phyloP scores from a whole-genome alignment of 441 rosid species.

The Manihot esculenta region DNA sequence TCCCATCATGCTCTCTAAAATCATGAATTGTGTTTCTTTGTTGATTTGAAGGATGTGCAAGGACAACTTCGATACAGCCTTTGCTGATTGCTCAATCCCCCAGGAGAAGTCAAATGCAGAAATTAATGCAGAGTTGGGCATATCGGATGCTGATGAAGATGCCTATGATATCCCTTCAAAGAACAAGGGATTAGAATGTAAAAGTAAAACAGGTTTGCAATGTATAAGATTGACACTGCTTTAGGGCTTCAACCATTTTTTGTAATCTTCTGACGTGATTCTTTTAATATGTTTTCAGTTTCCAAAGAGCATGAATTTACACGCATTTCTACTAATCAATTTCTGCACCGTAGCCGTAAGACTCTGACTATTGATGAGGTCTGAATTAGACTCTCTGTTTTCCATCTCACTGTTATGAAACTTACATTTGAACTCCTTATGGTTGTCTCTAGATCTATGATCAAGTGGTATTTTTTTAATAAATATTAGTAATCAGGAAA shows the following conservation, averaged over 20 bases:
- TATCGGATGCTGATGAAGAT: constrained; percentile 90
- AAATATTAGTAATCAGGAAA: background rate
- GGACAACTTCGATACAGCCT: constrained; percentile 67
- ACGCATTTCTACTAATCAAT: constrained; percentile 70
- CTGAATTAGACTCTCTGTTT: constrained; percentile 30
- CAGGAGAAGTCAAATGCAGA: constrained; percentile 97
- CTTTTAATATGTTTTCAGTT: constrained; percentile 41
- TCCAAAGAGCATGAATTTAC: constrained; percentile 58
- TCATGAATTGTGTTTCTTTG: constrained; percentile 6
- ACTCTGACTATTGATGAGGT: constrained; percentile 97
- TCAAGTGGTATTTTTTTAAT: background rate
- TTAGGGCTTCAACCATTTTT: constrained; percentile 6
- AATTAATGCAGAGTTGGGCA: constrained; percentile 87
- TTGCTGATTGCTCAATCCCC: constrained; percentile 71
- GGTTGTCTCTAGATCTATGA: background rate
- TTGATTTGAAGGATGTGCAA: constrained; percentile 65
- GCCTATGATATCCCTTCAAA: constrained; percentile 49
- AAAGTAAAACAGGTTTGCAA: constrained; percentile 46
- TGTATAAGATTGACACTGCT: constrained; percentile 22
- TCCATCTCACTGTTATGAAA: background rate
- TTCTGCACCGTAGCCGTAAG: constrained; percentile 81
- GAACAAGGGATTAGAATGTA: constrained; percentile 47
- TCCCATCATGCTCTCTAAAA: background rate
- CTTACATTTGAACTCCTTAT: background rate
- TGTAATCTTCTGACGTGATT: constrained; percentile 18